Evolutionary conservation across 2,329 filamentous ascomycete species (phyloP).

Genomic region (Blumeria graminis): DNA sequence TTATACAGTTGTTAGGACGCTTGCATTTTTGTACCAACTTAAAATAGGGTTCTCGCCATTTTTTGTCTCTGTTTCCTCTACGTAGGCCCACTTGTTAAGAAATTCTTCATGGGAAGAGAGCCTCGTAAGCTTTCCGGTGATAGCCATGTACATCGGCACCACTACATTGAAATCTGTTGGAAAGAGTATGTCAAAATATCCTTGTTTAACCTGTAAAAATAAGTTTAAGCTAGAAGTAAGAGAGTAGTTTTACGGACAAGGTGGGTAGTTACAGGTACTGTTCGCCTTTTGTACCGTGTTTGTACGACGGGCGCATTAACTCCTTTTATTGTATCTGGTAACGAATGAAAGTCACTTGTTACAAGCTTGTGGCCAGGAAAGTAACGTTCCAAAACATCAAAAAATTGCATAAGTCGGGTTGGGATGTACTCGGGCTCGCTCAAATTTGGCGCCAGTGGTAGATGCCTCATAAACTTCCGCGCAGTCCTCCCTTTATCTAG

Average conservation of each 20-base stretch:
- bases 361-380: constrained; percentile 81
- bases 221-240: background rate
- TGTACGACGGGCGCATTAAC: constrained; percentile 90
- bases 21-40: constrained; percentile 88
- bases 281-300: constrained; percentile 68
- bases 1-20: constrained; percentile 59
- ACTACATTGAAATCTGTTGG: constrained; percentile 83
- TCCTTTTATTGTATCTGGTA: constrained; percentile 63
- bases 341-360: constrained; percentile 68
- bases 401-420: constrained; percentile 88
- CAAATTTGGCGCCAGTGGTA: constrained; percentile 54
- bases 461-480: constrained; percentile 33
- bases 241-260: constrained; percentile 33
- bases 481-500: constrained; percentile 31
- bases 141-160: constrained; percentile 74
- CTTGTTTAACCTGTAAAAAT: constrained; percentile 58
- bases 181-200: constrained; percentile 97
- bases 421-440: constrained; percentile 80
- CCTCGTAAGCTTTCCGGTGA: constrained; percentile 76
- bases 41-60: constrained; percentile 86
- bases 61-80: constrained; percentile 69
- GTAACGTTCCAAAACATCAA: constrained; percentile 64
- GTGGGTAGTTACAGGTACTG: constrained; percentile 73
- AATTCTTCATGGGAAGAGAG: constrained; percentile 79
- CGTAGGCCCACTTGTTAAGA: constrained; percentile 66